phyloP scores from a whole-genome alignment of 2,329 filamentous ascomycete species.

The Tolypocladium ovalisporum region DNA sequence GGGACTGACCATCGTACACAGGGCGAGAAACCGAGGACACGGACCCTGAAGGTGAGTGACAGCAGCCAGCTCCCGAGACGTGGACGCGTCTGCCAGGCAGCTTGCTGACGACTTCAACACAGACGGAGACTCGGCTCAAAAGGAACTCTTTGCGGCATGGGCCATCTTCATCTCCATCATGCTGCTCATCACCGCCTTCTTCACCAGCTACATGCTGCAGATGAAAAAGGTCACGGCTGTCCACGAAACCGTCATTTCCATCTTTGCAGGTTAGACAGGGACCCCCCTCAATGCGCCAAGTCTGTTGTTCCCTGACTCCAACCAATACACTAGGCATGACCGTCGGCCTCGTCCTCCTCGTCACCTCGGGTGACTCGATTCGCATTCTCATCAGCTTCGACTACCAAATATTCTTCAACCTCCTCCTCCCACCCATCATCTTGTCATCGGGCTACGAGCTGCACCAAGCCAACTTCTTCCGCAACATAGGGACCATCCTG shows the following conservation, averaged over 20 bases:
- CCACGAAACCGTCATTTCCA: conserved; percentile 96
- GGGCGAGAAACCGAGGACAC: conserved; percentile 14
- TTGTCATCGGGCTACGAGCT: conserved; percentile 93
- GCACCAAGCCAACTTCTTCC: conserved; percentile 98
- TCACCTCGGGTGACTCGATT: conserved; percentile 73
- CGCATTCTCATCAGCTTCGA: conserved; percentile 91
- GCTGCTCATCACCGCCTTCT: conserved; percentile 86
- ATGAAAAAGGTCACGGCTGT: conserved; percentile 95
- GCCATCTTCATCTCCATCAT: conserved; percentile 93
- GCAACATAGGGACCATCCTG: conserved; percentile 92
- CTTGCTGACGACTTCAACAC: conserved; percentile 10
- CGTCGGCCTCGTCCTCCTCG: conserved; percentile 76
- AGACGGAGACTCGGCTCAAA: conserved; percentile 73
- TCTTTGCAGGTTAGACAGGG: conserved; percentile 53
- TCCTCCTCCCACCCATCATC: conserved; percentile 96
- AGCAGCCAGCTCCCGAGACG: conserved; percentile 1
- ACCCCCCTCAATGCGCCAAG: background rate
- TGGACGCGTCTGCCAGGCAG: background rate
- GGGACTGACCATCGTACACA: background rate
- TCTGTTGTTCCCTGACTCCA: background rate
- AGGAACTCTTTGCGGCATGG: conserved; percentile 94
- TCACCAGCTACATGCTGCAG: conserved; percentile 94
- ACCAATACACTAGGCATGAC: conserved; percentile 62
- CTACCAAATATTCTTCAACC: conserved; percentile 99
- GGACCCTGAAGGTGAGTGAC: conserved; percentile 21